Evolutionary conservation across 257 asterid species (phyloP).

Genomic region (Solanum pimpinellifolium): DNA sequence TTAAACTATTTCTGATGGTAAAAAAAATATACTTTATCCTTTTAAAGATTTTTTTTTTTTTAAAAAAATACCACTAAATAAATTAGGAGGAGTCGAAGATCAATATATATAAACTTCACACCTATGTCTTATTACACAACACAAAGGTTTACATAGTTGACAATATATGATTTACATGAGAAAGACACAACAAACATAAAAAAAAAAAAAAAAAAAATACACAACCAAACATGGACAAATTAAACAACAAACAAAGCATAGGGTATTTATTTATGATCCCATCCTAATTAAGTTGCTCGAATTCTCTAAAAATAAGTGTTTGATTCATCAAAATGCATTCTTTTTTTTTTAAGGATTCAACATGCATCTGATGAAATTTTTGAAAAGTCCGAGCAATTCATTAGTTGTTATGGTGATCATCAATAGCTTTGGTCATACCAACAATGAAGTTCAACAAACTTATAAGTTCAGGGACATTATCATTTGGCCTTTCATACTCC

Average conservation of each 20-base stretch:
- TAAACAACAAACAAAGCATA: not conserved
- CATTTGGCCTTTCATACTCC: not conserved
- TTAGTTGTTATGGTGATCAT: not conserved
- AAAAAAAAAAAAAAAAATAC: not conserved
- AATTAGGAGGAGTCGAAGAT: too few species aligned
- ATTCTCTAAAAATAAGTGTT: too few species aligned
- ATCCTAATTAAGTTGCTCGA: too few species aligned
- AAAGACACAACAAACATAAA: not conserved
- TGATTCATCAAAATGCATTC: too few species aligned
- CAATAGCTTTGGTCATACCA: not conserved
- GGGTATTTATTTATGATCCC: not conserved
- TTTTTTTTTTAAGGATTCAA: too few species aligned
- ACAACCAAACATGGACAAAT: not conserved
- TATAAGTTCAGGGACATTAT: not conserved
- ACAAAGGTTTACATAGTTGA: not conserved
- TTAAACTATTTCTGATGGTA: too few species aligned
- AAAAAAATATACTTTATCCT: too few species aligned
- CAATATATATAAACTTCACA: not conserved
- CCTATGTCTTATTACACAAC: not conserved
- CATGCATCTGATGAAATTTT: too few species aligned
- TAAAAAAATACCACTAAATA: too few species aligned
- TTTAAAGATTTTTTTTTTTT: too few species aligned
- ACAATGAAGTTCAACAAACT: not conserved
- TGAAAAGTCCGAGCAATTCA: not conserved
- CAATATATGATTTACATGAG: not conserved